Evolutionary conservation across 805 yeast species (phyloP), one percentile per base, ranked within the genome.

Genomic region (Metschnikowia colocasiae): DNA sequence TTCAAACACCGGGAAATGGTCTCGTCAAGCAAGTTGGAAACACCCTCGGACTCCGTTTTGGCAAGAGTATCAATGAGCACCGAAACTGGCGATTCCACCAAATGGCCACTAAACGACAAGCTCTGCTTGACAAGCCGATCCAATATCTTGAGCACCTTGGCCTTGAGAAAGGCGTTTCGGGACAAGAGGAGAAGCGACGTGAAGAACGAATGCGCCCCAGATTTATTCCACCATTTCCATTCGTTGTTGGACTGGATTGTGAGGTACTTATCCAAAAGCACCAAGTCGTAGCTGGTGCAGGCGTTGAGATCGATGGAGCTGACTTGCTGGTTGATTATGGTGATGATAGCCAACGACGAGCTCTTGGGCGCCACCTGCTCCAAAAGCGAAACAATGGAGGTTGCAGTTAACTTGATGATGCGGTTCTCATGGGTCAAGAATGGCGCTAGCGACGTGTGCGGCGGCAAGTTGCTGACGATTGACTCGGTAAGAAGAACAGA

Each of bases 221-320:
- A 41, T 27, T 52, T 71, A 59, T 79, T 84, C 90, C 94, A 90
- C 96, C 96, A 91, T 63, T 83, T 87, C 27, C 81, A 73, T 43
- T 78, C 80, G 40, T 82, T 79, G 52, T 81, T 87, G 10, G 84
- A 67, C 49, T 81, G 82, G 35, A 69, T 63, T 2, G 67, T 51
- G 52, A 90, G 70, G 49, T 79, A 80, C 39, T 75, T 74, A 52
- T 83, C 85, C 36, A 85, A 65, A 23, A 82, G 64, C 0, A 79
- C 73, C 50, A 85, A 64, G 50, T 84, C 88, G 27, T 78, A 67
- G 32, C 82, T 81, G 6, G 71, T 59, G 44, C 78, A 73, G 1
- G 63, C 57, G 31, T 56, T 46, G 23, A 51, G 41, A 19, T 45
- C 43, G 29, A 40, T 31, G 10, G 51, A 23, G 31, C 39, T 45